Evolutionary conservation across 495 filamentous ascomycete species (phyloP).

Genomic region (Hyaloscypha finlandica): DNA sequence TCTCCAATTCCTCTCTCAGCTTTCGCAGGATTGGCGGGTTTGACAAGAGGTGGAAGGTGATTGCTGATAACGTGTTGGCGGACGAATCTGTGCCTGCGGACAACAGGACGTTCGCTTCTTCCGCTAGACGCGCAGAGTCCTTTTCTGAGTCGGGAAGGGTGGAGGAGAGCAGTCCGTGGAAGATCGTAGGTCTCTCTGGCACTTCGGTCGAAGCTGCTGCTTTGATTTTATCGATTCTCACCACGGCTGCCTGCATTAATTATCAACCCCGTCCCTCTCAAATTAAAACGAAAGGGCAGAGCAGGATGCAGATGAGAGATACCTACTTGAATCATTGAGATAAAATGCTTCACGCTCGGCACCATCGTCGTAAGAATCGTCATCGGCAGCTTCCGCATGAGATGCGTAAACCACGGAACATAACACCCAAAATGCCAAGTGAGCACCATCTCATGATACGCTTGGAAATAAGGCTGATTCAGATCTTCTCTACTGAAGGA

Average conservation of each 20-base stretch:
- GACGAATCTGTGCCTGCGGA: slow-evolving; percentile 35
- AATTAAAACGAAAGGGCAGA: not conserved
- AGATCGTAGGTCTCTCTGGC: slow-evolving; percentile 5
- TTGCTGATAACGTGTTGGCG: slow-evolving; percentile 13
- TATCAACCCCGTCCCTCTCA: not conserved
- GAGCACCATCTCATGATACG: not conserved
- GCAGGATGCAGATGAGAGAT: not conserved
- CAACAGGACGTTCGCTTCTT: slow-evolving; percentile 36
- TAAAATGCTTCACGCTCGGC: not conserved
- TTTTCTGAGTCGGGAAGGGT: slow-evolving; percentile 20
- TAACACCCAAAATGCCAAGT: not conserved
- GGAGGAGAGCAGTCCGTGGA: slow-evolving; percentile 16
- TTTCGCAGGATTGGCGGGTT: slow-evolving; percentile 29
- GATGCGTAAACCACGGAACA: not conserved
- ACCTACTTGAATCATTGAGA: not conserved
- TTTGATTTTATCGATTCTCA: not conserved
- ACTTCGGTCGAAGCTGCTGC: not conserved
- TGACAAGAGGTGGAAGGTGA: slow-evolving; percentile 34
- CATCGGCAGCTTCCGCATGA: not conserved
- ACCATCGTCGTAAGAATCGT: not conserved
- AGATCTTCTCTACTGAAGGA: slow-evolving; percentile 14
- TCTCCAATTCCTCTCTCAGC: slow-evolving; percentile 34
- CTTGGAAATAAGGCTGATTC: slow-evolving; percentile 5
- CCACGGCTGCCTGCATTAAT: not conserved
- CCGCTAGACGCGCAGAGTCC: slow-evolving; percentile 29